Base-by-base conservation (phyloP, 2,329 filamentous ascomycete species). In the Colletotrichum tamarilloi region DNA sequence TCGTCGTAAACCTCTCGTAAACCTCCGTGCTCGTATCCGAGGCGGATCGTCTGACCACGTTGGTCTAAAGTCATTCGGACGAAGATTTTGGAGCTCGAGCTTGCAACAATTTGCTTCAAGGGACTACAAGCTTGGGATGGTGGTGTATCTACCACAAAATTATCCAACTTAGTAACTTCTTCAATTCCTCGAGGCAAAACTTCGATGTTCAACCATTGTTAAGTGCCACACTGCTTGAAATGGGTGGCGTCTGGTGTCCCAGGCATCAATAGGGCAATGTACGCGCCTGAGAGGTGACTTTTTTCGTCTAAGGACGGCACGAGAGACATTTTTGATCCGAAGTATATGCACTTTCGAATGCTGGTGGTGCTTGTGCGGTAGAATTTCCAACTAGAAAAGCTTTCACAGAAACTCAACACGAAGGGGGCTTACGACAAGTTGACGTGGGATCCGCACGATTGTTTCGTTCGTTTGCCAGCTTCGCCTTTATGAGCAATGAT, bases 261-360 rank as follows among this genome's bases (percentile, higher is more conserved):
- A 1, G 49, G 52, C 6, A 60, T 65, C 14, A 77, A 80, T 46
- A 74, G 81, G 14, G 76, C 63, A 1, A 70, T 70, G 7, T 85
- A 82, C 74, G 76, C 75, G 52, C 84, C 84, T 1, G 82, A 84
- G 72, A 75, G 84, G 19, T 85, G 83, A 82, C 77, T 84, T 38
- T 53, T 77, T 1, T 38, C 62, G 68, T 64, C 49, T 4, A 60
- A 74, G 11, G 75, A 75, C 14, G 64, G 62, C 14, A 55, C 58
- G 16, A 72, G 75, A 55, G 32, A 67, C 1, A 76, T 76, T 7
- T 84, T 82, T 55, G 79, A 82, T 60, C 62, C 79, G 1, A 72
- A 76, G 1, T 78, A 82, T 49, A 52, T 83, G 63, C 76, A 83
- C 73, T 46, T 85, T 70, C 77, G 78, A 26, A 80, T 82, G 28